phyloP scores from a whole-genome alignment of 1,284 basidiomycete species.

The Leccinum pallidistipes region DNA sequence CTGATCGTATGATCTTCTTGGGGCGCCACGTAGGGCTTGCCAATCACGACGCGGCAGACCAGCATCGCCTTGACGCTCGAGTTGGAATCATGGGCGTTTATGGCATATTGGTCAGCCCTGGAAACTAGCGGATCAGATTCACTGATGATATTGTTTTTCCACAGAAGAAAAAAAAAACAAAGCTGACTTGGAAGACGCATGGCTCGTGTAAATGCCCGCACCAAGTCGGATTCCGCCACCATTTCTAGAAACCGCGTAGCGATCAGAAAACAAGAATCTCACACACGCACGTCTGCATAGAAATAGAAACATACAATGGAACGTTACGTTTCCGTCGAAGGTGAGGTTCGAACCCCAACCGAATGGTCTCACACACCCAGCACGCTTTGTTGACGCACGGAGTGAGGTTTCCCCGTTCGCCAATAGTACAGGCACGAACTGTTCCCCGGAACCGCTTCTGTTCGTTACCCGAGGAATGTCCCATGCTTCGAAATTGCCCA shows the following conservation, averaged over 20 bases:
- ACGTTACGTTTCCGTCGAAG: constrained; percentile 15
- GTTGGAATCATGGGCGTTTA: constrained; percentile 10
- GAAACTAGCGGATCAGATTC: not conserved
- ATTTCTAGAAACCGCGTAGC: constrained; percentile 4
- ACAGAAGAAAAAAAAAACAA: not conserved
- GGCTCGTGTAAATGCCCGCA: constrained; percentile 28
- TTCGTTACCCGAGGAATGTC: constrained; percentile 21
- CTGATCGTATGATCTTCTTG: constrained; percentile 16
- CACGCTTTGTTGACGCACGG: constrained; percentile 17
- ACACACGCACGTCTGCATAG: not conserved
- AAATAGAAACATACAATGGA: constrained; percentile 15
- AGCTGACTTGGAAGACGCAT: constrained; percentile 26
- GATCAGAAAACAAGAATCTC: constrained; percentile 9
- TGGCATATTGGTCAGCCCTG: constrained; percentile 23
- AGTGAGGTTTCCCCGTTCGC: constrained; percentile 19
- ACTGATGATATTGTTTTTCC: not conserved
- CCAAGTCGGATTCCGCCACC: constrained; percentile 24
- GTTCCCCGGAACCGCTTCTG: constrained; percentile 27
- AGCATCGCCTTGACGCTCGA: constrained; percentile 25
- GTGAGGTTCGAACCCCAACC: constrained; percentile 23
- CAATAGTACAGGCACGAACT: constrained; percentile 22
- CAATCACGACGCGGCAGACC: constrained; percentile 28
- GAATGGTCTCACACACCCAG: constrained; percentile 23
- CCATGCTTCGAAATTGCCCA: constrained; percentile 9
- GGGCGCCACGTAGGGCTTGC: constrained; percentile 6